Base-by-base conservation (phyloP, 306 rosid genomes). In the Canavalia ensiformis region DNA sequence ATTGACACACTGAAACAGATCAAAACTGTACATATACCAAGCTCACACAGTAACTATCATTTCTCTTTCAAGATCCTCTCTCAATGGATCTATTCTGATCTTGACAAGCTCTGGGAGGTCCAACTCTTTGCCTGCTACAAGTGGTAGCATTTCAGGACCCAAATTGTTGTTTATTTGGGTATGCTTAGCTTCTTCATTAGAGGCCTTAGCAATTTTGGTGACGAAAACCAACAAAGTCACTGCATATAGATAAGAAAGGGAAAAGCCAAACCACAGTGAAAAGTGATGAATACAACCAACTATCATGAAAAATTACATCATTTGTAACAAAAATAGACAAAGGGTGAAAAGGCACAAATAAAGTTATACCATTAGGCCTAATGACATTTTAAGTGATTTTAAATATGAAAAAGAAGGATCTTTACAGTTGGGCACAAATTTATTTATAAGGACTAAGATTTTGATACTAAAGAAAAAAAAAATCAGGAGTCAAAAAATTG, bases 171-270 rank as follows among this genome's bases (percentile, higher is more conserved):
- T 86, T 7, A 78, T 12, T n/a, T 81, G 85, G 35, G 25, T 18
- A 18, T 18, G 25, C 68, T 87, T 88, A 11, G 89, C 87, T 59
- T 82, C 57, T 67, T 90, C 90, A 84, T 88, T 87, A 51, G 90
- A 85, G 79, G 86, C 88, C 83, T 82, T 88, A 7, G 91, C 91
- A 63, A 90, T 86, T 87, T 74, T 90, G 68, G 90, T 82, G 47
- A 90, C 79, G 71, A 78, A 88, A 82, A 73, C 44, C 63, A 80
- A 60, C 46, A 86, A 47, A 76, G 85, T 51, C 81, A 83, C 94
- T 88, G 87, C 69, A 77, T 45, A 72, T 47, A 81, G 0, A 83
- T 8, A 72, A 28, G 18, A 18, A 18, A 18, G 45, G 51, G 5
- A 28, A 46, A 18, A 3, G 49, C 54, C 58, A 44, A 55, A 57